Conservation (phyloP, 139 green algal species). For the Volvox africanus region DNA sequence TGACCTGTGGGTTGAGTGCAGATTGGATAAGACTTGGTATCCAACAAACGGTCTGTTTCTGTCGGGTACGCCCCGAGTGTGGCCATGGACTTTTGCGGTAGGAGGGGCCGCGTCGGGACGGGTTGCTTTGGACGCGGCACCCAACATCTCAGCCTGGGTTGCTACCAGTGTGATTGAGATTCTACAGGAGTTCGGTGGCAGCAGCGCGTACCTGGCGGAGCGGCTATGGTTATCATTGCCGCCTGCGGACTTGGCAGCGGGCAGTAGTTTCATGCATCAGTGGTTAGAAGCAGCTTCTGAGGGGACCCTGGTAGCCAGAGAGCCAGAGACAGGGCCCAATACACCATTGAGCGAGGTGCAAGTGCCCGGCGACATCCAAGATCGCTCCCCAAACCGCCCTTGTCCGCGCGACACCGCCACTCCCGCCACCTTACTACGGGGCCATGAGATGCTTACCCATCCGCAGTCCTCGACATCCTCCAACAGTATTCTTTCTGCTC, state of each 20-base stretch:
- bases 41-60: neutral
- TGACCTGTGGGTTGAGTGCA: conserved; percentile 13
- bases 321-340: too few relatives aligned
- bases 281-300: neutral
- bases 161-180: neutral
- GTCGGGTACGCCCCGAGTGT: neutral
- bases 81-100: neutral
- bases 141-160: conserved; percentile 41
- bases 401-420: neutral
- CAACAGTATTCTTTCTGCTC: too few relatives aligned
- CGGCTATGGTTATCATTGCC: neutral
- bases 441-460: neutral
- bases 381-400: neutral
- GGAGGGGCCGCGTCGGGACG: neutral
- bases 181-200: neutral
- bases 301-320: too few relatives aligned
- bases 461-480: neutral
- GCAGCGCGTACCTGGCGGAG: conserved; percentile 37
- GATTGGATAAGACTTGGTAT: neutral
- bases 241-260: neutral
- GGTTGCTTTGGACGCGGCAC: conserved; percentile 24
- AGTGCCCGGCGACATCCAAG: neutral
- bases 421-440: neutral
- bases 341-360: neutral
- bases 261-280: neutral